phyloP scores from a whole-genome alignment of 2,329 filamentous ascomycete species.

The Macrophomina tecta region DNA sequence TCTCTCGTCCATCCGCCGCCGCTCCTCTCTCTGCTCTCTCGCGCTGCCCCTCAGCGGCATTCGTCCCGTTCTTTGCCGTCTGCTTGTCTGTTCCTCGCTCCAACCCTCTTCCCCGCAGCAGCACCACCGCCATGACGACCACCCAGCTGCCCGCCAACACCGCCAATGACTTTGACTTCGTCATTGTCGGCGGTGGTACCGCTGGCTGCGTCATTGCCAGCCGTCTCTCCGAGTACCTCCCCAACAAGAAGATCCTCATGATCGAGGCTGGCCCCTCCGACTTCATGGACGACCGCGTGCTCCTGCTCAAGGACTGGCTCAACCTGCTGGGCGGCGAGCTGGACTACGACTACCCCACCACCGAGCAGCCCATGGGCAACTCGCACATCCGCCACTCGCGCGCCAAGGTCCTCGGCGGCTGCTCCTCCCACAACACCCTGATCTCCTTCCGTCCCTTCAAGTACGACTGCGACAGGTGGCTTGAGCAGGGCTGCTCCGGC shows the following conservation, averaged over 20 bases:
- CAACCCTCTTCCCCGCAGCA: neutral
- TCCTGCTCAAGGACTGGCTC: slow-evolving; percentile 87
- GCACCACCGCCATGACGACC: slow-evolving; percentile 63
- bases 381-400: slow-evolving; percentile 90
- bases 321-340: slow-evolving; percentile 81
- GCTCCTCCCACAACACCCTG: slow-evolving; percentile 91
- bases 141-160: slow-evolving; percentile 69
- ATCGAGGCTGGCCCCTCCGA: slow-evolving; percentile 91
- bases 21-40: slow-evolving; percentile 21
- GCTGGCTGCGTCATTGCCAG: slow-evolving; percentile 85
- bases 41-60: slow-evolving; percentile 15
- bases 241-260: slow-evolving; percentile 78
- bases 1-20: slow-evolving; percentile 8
- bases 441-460: slow-evolving; percentile 92
- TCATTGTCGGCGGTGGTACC: slow-evolving; percentile 84
- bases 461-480: slow-evolving; percentile 86
- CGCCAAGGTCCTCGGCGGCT: slow-evolving; percentile 89
- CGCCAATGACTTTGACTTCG: slow-evolving; percentile 77
- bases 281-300: slow-evolving; percentile 84
- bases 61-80: slow-evolving; percentile 1
- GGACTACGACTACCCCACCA: slow-evolving; percentile 90
- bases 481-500: slow-evolving; percentile 78
- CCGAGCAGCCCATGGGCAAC: slow-evolving; percentile 89
- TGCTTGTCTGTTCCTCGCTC: slow-evolving; percentile 2
- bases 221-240: slow-evolving; percentile 80